Percentiles rank a stretch among this genome's conserved stretches.
These are phyloP conservation scores for Aspergillus nidulans DNA, from an alignment of 495 filamentous ascomycete genomes.

Conservation along the genomic window DNA sequence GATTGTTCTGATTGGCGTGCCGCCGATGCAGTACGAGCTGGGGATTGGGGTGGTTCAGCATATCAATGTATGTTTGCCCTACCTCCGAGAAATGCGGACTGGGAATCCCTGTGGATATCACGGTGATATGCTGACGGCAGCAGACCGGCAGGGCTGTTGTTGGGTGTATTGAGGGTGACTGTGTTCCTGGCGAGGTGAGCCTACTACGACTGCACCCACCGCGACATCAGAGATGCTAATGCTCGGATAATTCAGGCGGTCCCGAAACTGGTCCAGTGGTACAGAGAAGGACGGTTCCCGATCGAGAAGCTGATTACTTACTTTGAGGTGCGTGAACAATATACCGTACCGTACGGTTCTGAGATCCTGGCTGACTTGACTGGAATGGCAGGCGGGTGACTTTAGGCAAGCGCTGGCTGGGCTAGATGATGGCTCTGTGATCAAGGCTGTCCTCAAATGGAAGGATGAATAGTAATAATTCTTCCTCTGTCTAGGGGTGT, in stretches of 20 bases:
- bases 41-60: slow-evolving; percentile 6
- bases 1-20: slow-evolving; percentile 32
- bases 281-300: slow-evolving; percentile 34
- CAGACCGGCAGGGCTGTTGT: slow-evolving; percentile 18
- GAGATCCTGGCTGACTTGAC: not conserved
- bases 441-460: slow-evolving; percentile 10
- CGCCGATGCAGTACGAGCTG: slow-evolving; percentile 27
- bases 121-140: not conserved
- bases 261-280: slow-evolving; percentile 31
- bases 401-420: slow-evolving; percentile 2
- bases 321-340: slow-evolving; percentile 9
- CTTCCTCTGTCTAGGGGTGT: too few species aligned
- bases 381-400: not conserved
- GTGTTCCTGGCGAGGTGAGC: slow-evolving; percentile 12
- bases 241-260: too few species aligned
- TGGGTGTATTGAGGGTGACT: slow-evolving; percentile 21
- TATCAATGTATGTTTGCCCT: slow-evolving; percentile 13
- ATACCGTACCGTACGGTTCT: too few species aligned
- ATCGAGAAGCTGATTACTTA: slow-evolving; percentile 23
- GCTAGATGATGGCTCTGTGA: not conserved
- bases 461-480: not conserved
- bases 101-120: not conserved
- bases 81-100: too few species aligned
- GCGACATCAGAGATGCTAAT: too few species aligned
- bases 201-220: too few species aligned